Base-by-base conservation (phyloP, 108 stramenopile genomes). In the Nitzschia palea region DNA sequence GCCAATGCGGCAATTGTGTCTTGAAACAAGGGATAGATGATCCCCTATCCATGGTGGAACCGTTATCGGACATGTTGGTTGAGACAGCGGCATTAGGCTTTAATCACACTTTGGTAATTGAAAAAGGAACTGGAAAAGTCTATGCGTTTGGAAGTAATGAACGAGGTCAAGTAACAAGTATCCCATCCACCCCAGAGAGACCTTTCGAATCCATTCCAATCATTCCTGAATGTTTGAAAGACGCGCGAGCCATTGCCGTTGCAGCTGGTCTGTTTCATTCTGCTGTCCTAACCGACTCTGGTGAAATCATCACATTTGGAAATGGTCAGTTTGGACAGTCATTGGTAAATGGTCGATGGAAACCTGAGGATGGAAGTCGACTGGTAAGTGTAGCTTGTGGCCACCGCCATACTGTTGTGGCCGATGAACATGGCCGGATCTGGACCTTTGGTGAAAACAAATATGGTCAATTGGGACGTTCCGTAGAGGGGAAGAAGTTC, bases 371-470 rank as follows among this genome's bases (percentile, higher is more conserved):
- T 65, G 86, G 84, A 6, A 74, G 68, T 51, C 69, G 57, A 33
- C 23, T 91, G 1, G 58, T 84, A 3, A 48, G 65, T 22, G 89
- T 94, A 25, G 80, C 81, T 2, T 89, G 86, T 57, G 93, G 93
- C 20, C 77, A 86, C 44, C 68, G 85, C 6, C 89, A 90, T 51
- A 91, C 89, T 1, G 77, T 80, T 2, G 77, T 79, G 9, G 48
- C 89, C 9, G 93, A 94, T 65, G 83, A 84, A 28, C 48, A 48
- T 12, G 86, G 86, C 15, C 76, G 93, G 34, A 75, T 91, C 30
- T 94, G 85, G 85, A 82, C 87, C 4, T 60, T 89, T 35, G 93
- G 93, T 31, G 89, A 90, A 33, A 91, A 91, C 63, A 90, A 89
- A 61, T 82, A 89, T 63, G 89, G 89, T 12, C 89, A 94, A 66